Evolutionary conservation across 331 rosid species (phyloP).

Genomic region (Spiraea crenata): DNA sequence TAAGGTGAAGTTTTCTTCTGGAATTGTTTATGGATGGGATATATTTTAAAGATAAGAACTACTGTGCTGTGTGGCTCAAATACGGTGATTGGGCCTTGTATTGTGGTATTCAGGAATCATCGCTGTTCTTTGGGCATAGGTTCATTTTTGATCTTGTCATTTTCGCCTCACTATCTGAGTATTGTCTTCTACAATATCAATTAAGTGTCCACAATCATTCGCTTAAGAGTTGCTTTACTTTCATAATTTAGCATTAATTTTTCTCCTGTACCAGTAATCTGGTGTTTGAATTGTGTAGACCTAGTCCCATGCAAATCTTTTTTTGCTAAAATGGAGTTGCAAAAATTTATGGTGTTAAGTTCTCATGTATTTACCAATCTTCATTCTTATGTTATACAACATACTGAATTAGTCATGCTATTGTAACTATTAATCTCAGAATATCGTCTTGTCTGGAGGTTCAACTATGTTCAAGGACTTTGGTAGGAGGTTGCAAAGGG

Average conservation of each 20-base stretch:
- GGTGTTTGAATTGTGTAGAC: background rate
- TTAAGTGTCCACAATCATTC: background rate
- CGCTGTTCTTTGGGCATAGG: background rate
- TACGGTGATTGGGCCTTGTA: constrained; percentile 4
- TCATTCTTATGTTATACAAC: background rate
- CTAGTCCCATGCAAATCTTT: background rate
- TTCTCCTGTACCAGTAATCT: background rate
- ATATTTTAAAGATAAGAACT: constrained; percentile 10
- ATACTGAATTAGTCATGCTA: background rate
- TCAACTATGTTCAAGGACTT: constrained; percentile 99
- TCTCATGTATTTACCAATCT: background rate
- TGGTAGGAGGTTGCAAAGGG: constrained; percentile 95
- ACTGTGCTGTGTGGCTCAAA: constrained; percentile 9
- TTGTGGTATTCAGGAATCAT: background rate
- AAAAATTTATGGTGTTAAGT: background rate
- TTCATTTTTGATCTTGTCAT: background rate
- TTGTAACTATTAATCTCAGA: constrained; percentile 49
- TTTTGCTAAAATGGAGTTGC: background rate
- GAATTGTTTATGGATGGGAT: background rate
- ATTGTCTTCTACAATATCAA: background rate
- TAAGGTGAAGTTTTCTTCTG: constrained; percentile 53
- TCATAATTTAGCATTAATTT: background rate
- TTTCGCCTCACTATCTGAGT: background rate
- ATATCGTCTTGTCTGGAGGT: constrained; percentile 94
- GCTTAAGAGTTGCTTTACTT: background rate